Base-by-base conservation (phyloP, 2,329 filamentous ascomycete genomes). In the Sclerotinia trifoliorum region DNA sequence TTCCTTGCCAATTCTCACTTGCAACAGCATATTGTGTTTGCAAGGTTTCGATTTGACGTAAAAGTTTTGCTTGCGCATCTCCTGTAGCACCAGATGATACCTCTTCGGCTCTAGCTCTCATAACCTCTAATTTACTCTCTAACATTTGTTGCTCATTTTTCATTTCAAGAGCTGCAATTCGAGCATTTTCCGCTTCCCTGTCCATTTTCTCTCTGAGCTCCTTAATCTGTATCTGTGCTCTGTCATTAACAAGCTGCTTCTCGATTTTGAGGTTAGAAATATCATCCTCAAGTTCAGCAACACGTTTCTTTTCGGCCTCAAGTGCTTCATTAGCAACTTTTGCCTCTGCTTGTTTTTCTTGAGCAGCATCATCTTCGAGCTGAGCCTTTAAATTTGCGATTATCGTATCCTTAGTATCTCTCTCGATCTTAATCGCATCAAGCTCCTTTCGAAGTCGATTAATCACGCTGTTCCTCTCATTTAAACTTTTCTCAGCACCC, bases 1-100 rank as follows among this genome's bases (percentile, higher is more conserved):
- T 96, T 0, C 93, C 92, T 77, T 97, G 94, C 95, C 96, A 99
- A 75, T 99, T 99, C 76, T 96, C 93, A 73, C 92, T 95, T 1
- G 95, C 95, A 66, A 96, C 89, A 0, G 93, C 89, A 79, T 99
- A 97, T 78, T 99, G 96, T 8, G 92, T 95, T 79, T 99, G 95
- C 49, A 99, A 81, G 0, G 92, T 97, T 81, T 99, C 95, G 66
- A 99, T 91, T 79, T 99, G 96, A 52, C 95, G 88, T 55, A 98
- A 83, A 52, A 98, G 83, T 78, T 97, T 98, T 55, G 91, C 91
- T 75, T 96, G 93, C 0, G 91, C 88, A 76, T 97, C 92, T 19
- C 93, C 91, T 7, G 88, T 88, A 19, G 88, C 88, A 21, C 92
- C 91, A 3, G 93, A 94, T 1, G 93, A 93, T 0, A 88, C 92